Evolutionary conservation across 192 early-diverging fungal genomes (phyloP).

Genomic region (Radiomyces spectabilis): DNA sequence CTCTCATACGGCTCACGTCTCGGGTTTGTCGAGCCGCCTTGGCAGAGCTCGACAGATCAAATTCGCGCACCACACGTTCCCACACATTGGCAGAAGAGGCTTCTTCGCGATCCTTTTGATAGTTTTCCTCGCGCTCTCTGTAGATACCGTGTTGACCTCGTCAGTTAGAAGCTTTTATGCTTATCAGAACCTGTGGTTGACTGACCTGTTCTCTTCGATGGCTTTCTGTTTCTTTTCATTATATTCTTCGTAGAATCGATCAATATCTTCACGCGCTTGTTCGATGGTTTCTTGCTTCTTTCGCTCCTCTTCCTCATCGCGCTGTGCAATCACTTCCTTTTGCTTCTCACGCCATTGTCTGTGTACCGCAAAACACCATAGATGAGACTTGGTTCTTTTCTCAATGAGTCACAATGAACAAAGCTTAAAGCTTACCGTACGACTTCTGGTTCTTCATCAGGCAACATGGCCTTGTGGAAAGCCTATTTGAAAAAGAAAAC

Average conservation of each 20-base stretch:
- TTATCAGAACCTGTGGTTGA: too few species aligned
- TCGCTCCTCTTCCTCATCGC: constrained; percentile 44
- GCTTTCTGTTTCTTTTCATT: constrained; percentile 64
- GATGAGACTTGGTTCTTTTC: neutral
- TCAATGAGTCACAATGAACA: neutral
- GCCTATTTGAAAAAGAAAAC: constrained; percentile 3
- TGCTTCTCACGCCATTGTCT: constrained; percentile 65
- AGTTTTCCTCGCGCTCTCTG: constrained; percentile 16
- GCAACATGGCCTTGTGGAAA: constrained; percentile 20
- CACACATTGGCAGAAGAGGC: constrained; percentile 53
- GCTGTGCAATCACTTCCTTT: constrained; percentile 41
- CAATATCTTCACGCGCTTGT: constrained; percentile 57
- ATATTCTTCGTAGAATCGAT: constrained; percentile 77
- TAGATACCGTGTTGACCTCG: too few species aligned
- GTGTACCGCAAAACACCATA: neutral
- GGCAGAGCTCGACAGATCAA: constrained; percentile 49
- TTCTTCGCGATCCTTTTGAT: constrained; percentile 22
- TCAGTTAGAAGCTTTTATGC: too few species aligned
- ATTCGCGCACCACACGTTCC: constrained; percentile 63
- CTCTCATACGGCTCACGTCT: constrained; percentile 64
- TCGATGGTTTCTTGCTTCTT: constrained; percentile 52
- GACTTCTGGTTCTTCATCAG: constrained; percentile 30
- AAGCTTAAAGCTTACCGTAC: constrained; percentile 20
- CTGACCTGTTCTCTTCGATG: constrained; percentile 58
- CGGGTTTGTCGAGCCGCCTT: constrained; percentile 36